Base-by-base conservation (phyloP, 305 asterid genomes). In the Fraxinus floribunda region DNA sequence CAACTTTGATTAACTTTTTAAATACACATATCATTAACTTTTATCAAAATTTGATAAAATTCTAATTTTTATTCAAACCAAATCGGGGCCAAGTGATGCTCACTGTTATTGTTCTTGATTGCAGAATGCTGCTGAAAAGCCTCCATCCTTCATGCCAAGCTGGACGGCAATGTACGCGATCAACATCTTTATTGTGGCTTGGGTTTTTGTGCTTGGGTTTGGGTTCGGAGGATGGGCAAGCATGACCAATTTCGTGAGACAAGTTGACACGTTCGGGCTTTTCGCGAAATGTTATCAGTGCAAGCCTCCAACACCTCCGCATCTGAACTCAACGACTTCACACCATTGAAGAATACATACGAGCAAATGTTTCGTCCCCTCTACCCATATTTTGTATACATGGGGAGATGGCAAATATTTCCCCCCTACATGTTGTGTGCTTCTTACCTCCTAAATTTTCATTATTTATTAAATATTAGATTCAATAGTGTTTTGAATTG, bases 171-270 rank as follows among this genome's bases (percentile, higher is more conserved):
- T 93, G 98, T 94, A 87, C 29, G 91, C 83, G 0, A 8, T 94
- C 3, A 94, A 94, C 89, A 83, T 78, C 7, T 94, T 94, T 78
- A 82, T 91, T 0, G 98, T 94, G 55, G 75, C 57, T 2, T 94
- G 98, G 98, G 83, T 93, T 8, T 15, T 93, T 0, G 88, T 94
- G 1, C 85, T 94, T 35, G 98, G 98, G 52, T 94, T 94, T 24
- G 98, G 98, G 74, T 93, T 94, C 7, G 98, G 98, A 29, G 98
- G 98, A 5, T 94, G 98, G 98, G 98, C 98, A 4, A 94, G 98
- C 83, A 49, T 94, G 83, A 91, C 93, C 76, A 94, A 94, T 79
- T 94, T 94, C 10, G 90, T 93, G 0, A 85, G 2, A 73, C 98
- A 94, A 86, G 87, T 94, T 0, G 91, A 92, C 86, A 93, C 95